Base-by-base conservation (phyloP, 768 basidiomycete genomes). In the Rhizopogon vulgaris region DNA sequence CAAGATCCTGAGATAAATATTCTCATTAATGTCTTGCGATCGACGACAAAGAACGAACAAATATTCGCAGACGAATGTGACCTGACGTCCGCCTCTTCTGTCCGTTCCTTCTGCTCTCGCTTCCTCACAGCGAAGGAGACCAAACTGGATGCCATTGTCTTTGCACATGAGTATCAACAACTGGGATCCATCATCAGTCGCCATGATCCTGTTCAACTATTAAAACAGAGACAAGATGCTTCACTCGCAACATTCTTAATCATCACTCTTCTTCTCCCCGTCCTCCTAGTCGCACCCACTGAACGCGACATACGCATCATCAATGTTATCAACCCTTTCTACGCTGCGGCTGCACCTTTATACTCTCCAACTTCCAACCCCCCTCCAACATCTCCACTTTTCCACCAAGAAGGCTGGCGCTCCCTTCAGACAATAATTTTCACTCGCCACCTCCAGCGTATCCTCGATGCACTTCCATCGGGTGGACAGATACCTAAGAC, bases 301-400 rank as follows among this genome's bases (percentile, higher is more conserved):
- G 93, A 94, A 63, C 78, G 93, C 34, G 90, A 94, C 56, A 90
- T 96, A 38, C 85, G 94, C n/a, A 80, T 96, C 56, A 73, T 97
- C 63, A 84, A 84, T 51, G 75, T 93, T 38, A 78, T 94, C 63
- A 92, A 93, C 53, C 92, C 92, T 2, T 90, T 91, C 58, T 96
- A 95, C 59, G 84, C 91, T 2, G 90, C 94, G 1, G 86, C 90
- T 0, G 72, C 80, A 3, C 75, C 78, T 4, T 57, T 70, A 3
- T 71, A 76, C 58, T 57, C 69, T 36, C 10, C 63, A 2, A 56
- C 63, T 50, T 70, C 52, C 38, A 56, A 12, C 40, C 71, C 58
- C 56, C 56, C 56, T 53, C 65, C 61, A 8, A 60, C 64, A 3
- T 55, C 60, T 14, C 57, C 63, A 1, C 42, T 77, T 6, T 73